Conservation (phyloP, 495 filamentous ascomycete genomes). For the Penicillium angulare region DNA sequence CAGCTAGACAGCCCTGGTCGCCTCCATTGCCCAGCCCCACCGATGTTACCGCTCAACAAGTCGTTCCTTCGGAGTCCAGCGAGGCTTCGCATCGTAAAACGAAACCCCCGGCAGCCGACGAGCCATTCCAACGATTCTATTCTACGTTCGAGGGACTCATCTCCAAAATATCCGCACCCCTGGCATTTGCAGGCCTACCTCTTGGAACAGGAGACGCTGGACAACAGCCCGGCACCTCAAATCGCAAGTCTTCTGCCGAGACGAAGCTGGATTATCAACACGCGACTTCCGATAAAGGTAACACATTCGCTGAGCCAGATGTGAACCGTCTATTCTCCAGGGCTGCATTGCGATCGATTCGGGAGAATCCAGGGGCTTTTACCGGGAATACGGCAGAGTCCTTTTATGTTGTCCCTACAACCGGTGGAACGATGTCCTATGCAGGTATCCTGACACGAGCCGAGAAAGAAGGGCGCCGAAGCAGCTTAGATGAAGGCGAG, state of each 20-base stretch:
- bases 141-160: conserved; percentile 81
- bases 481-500: conserved; percentile 57
- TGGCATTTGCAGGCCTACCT: conserved; percentile 90
- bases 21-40: conserved; percentile 34
- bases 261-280: conserved; percentile 38
- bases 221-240: conserved; percentile 32
- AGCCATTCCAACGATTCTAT: conserved; percentile 86
- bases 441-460: conserved; percentile 78
- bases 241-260: conserved; percentile 40
- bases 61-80: conserved; percentile 24
- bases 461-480: conserved; percentile 57
- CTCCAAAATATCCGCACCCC: conserved; percentile 77
- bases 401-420: conserved; percentile 92
- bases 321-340: conserved; percentile 73
- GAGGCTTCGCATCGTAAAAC: conserved; percentile 13
- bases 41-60: conserved; percentile 37
- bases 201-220: conserved; percentile 55
- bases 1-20: conserved; percentile 36
- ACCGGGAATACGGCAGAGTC: conserved; percentile 63
- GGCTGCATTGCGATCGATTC: conserved; percentile 71
- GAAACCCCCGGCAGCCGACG: conserved; percentile 51
- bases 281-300: conserved; percentile 35
- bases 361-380: conserved; percentile 45
- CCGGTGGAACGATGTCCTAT: conserved; percentile 85
- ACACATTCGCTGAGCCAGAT: conserved; percentile 61